Evolutionary conservation across 768 basidiomycete species (phyloP), one percentile per base, ranked within the genome.

Genomic region (Boletus bicolor): DNA sequence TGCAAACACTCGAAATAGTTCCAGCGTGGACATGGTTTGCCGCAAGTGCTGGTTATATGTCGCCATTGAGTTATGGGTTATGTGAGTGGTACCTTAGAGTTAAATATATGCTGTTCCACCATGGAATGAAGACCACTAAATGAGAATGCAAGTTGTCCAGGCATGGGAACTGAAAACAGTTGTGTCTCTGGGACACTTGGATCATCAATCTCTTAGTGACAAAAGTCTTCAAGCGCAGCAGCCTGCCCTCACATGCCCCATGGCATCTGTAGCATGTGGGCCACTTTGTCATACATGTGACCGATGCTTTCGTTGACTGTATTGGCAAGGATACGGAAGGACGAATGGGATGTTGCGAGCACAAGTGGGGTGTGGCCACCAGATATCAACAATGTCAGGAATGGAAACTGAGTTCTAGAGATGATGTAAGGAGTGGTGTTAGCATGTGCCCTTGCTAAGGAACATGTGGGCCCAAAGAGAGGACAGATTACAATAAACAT

Each of bases 1-100:
- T 0, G 95, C 94, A 65, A 98, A 99, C 2, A 98, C 93, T 32
- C 94, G 79, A 82, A 97, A 97, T 7, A 99, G 74, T 71, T 99
- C 97, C 64, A 99, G 73, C 46, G 79, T 84, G 35, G 86, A 83
- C 90, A 98, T 93, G 3, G 86, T 87, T 4, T 91, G 83, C 45
- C 88, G 82, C 56, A 98, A 73, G 69, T 98, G 93, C 67, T 96
- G 91, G 71, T 97, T 97, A 72, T 98, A 99, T 0, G 87, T 88
- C 65, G 91, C 84, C 97, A 99, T 99, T 53, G 93, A 96, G 63
- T n/a, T n/a, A n/a, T n/a, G n/a, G n/a, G n/a, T n/a, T n/a, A n/a
- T n/a, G 51, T 66, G 58, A 64, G 64, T 34, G 19, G 64, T 51
- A 7, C 83, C 64, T 56, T 67, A 56, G 24, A 75, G 68, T 63